These are phyloP conservation scores for Ophiostoma ips DNA, from an alignment of 2,329 filamentous ascomycete species.

Conservation along the genomic window DNA sequence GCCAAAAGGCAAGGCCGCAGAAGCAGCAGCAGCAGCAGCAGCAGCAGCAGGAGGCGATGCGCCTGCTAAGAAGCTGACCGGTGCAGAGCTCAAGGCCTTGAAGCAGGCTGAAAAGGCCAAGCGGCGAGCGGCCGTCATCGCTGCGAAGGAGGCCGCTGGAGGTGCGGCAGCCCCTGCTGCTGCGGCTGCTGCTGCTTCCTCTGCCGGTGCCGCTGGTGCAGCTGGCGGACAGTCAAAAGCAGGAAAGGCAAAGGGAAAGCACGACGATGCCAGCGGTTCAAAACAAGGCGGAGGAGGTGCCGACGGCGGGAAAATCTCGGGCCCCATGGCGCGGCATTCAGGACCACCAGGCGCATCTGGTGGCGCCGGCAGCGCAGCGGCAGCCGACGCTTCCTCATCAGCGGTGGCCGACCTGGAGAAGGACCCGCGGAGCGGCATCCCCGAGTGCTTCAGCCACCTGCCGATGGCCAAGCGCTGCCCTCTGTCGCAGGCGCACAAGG, in stretches of 20 bases:
- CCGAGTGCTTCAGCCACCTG: slow-evolving; percentile 69
- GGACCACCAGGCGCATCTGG: slow-evolving; percentile 19
- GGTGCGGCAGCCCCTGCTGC: slow-evolving; percentile 25
- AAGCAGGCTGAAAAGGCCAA: slow-evolving; percentile 88
- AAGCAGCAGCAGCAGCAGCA: slow-evolving; percentile 3
- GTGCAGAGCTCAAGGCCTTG: slow-evolving; percentile 74
- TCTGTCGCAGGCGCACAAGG: slow-evolving; percentile 46
- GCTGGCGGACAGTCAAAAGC: slow-evolving; percentile 31
- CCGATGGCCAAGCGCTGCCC: slow-evolving; percentile 44
- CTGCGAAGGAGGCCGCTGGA: slow-evolving; percentile 31
- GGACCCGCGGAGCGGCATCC: slow-evolving; percentile 48
- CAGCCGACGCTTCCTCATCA: slow-evolving; percentile 7
- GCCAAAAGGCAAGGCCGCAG: neutral
- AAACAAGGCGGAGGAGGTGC: slow-evolving; percentile 10
- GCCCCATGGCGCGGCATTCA: slow-evolving; percentile 10
- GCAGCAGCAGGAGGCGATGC: slow-evolving; percentile 10
- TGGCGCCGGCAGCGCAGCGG: slow-evolving; percentile 8
- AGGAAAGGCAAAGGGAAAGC: slow-evolving; percentile 21
- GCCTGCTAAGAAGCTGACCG: slow-evolving; percentile 42
- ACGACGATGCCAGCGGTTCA: slow-evolving; percentile 25
- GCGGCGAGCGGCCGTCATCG: slow-evolving; percentile 58
- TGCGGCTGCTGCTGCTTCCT: slow-evolving; percentile 24
- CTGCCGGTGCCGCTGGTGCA: slow-evolving; percentile 15
- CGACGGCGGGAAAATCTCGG: slow-evolving; percentile 11
- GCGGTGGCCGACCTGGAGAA: slow-evolving; percentile 36